Percentiles rank a stretch among this genome's conserved stretches.
phyloP scores from a whole-genome alignment of 1,284 basidiomycete genomes.

The Ganoderma lucidum region DNA sequence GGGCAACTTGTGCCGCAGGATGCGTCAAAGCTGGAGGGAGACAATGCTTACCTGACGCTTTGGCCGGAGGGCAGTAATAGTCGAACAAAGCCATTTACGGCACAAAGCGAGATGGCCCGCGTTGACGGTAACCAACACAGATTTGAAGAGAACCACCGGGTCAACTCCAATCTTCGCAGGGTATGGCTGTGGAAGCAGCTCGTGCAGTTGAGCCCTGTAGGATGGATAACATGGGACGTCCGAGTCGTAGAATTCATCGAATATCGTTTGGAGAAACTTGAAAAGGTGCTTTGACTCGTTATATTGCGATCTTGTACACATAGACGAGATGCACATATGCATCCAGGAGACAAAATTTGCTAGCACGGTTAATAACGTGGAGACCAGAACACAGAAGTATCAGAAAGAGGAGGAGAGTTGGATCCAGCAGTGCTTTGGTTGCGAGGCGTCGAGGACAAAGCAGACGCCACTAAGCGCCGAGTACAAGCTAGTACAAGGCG shows the following conservation, averaged over 20 bases:
- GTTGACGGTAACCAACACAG: neutral
- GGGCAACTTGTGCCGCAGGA: neutral
- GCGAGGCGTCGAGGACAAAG: neutral
- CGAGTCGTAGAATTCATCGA: neutral
- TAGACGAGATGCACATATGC: too few species aligned
- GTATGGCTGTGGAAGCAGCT: neutral
- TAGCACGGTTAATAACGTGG: too few species aligned
- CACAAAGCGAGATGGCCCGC: slow-evolving; percentile 8
- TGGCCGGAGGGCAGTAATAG: neutral
- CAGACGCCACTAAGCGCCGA: neutral
- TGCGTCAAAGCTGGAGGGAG: neutral
- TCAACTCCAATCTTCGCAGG: neutral
- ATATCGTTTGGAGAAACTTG: too few species aligned
- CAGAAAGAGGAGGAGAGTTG: neutral
- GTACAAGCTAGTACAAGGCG: too few species aligned
- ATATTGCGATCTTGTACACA: too few species aligned
- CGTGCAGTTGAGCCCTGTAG: neutral
- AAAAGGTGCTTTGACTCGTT: too few species aligned
- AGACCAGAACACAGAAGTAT: too few species aligned
- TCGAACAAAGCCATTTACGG: slow-evolving; percentile 10
- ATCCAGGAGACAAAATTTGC: neutral
- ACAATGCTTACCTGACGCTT: slow-evolving; percentile 14
- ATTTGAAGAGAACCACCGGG: neutral
- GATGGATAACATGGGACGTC: neutral
- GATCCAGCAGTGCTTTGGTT: neutral